Base-by-base conservation (phyloP, 2,329 filamentous ascomycete genomes). In the Myriosclerotinia curreyana region DNA sequence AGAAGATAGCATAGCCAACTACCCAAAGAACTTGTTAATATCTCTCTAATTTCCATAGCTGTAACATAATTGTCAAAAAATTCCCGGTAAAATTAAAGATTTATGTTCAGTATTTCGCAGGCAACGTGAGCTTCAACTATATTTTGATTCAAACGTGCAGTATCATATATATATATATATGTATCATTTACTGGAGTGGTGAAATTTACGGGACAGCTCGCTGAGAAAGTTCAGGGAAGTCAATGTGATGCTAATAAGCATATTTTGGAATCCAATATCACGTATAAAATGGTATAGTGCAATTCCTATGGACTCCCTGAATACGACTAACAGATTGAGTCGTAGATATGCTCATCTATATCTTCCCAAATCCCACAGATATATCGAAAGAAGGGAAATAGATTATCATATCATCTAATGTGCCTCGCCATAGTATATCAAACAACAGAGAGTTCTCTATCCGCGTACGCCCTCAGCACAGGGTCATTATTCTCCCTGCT, bases 401-500 rank as follows among this genome's bases (percentile, higher is more conserved):
- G 44, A 22, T 17, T 40, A 11, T 28, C 2, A 8, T 12, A 8
- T 12, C 5, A 9, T 44, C 22, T n/a, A 28, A 31, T 7, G 0
- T 8, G 15, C 36, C 15, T 42, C 8, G 7, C 25, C 15, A 8
- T 14, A 55, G 2, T 12, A 42, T 42, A 5, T 14, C 3, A 42
- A 14, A 20, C 5, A 31, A 12, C 25, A 22, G 20, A 38, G 0
- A 22, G 14, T 40, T 25, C 9, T 2, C 0, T 22, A 38, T 22
- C 0, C 2, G 20, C 25, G 17, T 40, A 12, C 20, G 1, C 34
- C 17, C 5, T 36, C 0, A 38, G 3, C 12, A 54, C 14, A 54
- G 34, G 5, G 0, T 3, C 7, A 56, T n/a, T 15, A 17, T 11
- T 9, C 12, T 22, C 12, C 3, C 40, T 1, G 11, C 0, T 5